Evolutionary conservation across 2,329 filamentous ascomycete genomes (phyloP).

Genomic region (Claviceps sp.): DNA sequence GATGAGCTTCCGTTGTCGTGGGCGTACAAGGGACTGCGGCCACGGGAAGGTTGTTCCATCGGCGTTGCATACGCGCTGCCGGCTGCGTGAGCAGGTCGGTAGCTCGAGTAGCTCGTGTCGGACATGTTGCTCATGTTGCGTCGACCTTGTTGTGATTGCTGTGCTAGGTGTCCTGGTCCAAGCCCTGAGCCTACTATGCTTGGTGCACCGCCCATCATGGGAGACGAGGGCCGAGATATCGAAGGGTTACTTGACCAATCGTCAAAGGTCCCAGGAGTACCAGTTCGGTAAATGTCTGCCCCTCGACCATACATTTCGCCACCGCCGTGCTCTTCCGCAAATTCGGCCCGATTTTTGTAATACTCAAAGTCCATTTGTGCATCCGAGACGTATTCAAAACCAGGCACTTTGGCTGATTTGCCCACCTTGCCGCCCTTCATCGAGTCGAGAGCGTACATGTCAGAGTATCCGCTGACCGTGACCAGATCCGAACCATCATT

Average conservation of each 20-base stretch:
- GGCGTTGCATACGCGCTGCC: conserved; percentile 1
- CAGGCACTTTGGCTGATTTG: conserved; percentile 38
- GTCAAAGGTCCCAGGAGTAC: conserved; percentile 43
- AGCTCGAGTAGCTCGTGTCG: conserved; percentile 15
- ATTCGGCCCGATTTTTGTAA: conserved; percentile 82
- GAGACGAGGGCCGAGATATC: conserved; percentile 38
- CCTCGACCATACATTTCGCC: conserved; percentile 51
- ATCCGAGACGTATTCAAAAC: conserved; percentile 85
- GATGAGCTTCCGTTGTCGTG: conserved; percentile 39
- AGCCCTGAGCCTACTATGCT: conserved; percentile 17
- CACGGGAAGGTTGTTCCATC: conserved; percentile 16
- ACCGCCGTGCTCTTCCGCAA: conserved; percentile 75
- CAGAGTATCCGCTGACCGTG: conserved; percentile 62
- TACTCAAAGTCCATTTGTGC: conserved; percentile 78
- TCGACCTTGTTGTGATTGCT: conserved; percentile 10
- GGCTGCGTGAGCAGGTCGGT: conserved; percentile 10
- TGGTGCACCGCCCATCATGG: conserved; percentile 18
- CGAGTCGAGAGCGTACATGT: conserved; percentile 66
- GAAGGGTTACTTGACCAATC: conserved; percentile 25
- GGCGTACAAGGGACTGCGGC: conserved; percentile 35
- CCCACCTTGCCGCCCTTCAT: conserved; percentile 50
- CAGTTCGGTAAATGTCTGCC: conserved; percentile 45
- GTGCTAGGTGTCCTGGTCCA: conserved; percentile 5
- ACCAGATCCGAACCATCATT: conserved; percentile 40
- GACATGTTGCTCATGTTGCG: conserved; percentile 9